Conservation (phyloP, 2,329 filamentous ascomycete genomes). For the Sporothrix luriei region DNA sequence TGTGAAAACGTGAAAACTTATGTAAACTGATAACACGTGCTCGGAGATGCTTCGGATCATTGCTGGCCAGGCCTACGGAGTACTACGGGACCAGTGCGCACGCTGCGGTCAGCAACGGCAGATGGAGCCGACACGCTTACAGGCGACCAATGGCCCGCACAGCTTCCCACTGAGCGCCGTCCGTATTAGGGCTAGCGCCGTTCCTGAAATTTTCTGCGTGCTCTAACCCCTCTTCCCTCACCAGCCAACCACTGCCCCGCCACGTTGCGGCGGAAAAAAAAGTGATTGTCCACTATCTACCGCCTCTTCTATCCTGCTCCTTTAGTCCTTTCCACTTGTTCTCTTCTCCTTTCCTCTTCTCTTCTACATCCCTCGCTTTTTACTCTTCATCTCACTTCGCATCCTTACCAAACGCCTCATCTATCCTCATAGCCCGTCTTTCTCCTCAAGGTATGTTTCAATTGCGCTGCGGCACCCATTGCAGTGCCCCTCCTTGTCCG, state of each 20-base stretch:
- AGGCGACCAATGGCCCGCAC: conserved; percentile 4
- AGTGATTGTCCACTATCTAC: conserved; percentile 20
- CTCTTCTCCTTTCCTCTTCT: conserved; percentile 40
- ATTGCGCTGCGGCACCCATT: neutral
- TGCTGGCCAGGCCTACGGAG: neutral
- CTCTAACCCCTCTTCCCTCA: conserved; percentile 34
- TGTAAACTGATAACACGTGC: neutral
- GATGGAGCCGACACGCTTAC: conserved; percentile 26
- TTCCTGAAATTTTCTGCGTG: conserved; percentile 33
- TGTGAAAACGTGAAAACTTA: too few relatives aligned
- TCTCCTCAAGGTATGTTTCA: conserved; percentile 29
- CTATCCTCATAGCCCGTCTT: conserved; percentile 35
- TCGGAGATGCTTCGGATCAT: conserved; percentile 5
- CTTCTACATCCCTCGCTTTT: conserved; percentile 28
- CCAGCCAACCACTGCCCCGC: conserved; percentile 31
- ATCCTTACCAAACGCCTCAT: neutral
- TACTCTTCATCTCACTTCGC: conserved; percentile 34
- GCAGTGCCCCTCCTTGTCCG: neutral
- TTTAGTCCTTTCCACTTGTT: conserved; percentile 30
- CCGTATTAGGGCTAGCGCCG: conserved; percentile 25
- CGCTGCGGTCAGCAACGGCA: conserved; percentile 19
- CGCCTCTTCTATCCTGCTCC: conserved; percentile 35
- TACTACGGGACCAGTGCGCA: neutral
- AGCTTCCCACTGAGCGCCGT: neutral
- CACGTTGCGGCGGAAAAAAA: conserved; percentile 25